These are phyloP conservation scores for Gyrodon lividus DNA, from an alignment of 768 basidiomycete species.

Conservation along the genomic window DNA sequence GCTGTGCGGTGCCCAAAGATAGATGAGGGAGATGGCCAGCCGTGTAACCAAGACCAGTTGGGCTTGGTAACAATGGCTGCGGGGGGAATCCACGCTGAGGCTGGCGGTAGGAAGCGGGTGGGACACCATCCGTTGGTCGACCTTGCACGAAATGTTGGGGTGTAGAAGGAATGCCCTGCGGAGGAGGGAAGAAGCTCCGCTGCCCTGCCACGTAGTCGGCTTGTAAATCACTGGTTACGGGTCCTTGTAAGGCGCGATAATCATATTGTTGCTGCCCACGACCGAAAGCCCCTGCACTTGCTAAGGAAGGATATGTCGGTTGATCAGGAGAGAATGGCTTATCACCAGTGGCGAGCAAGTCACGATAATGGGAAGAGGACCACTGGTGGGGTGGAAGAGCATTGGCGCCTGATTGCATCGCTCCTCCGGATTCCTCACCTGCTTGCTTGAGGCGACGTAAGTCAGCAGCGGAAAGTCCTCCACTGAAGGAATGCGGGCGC, in stretches of 20 bases:
- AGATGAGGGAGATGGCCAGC: slow-evolving; percentile 62
- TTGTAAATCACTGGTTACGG: slow-evolving; percentile 22
- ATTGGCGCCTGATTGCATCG: slow-evolving; percentile 36
- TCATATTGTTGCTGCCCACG: slow-evolving; percentile 54
- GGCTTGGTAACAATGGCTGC: slow-evolving; percentile 53
- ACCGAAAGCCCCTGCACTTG: slow-evolving; percentile 44
- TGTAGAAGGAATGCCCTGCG: slow-evolving; percentile 38
- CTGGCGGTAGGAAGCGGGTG: slow-evolving; percentile 58
- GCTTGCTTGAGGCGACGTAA: slow-evolving; percentile 73
- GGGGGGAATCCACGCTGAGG: slow-evolving; percentile 57
- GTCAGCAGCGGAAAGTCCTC: slow-evolving; percentile 71
- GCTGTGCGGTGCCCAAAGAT: slow-evolving; percentile 71
- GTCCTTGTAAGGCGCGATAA: slow-evolving; percentile 43
- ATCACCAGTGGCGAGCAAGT: slow-evolving; percentile 36
- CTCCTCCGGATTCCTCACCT: slow-evolving; percentile 42
- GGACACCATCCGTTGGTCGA: slow-evolving; percentile 49
- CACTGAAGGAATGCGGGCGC: slow-evolving; percentile 80
- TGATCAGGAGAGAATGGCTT: slow-evolving; percentile 46
- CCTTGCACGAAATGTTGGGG: slow-evolving; percentile 50
- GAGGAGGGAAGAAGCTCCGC: slow-evolving; percentile 51
- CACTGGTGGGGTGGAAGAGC: slow-evolving; percentile 47
- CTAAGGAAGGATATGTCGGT: slow-evolving; percentile 67
- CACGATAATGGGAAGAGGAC: slow-evolving; percentile 50
- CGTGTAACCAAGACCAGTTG: slow-evolving; percentile 52
- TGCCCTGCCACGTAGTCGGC: slow-evolving; percentile 60